Percentiles rank a stretch among this genome's conserved stretches.
These are phyloP conservation scores for Cymbopogon flexuosus DNA, from an alignment of 202 grass and related monocot species.

Conservation along the genomic window DNA sequence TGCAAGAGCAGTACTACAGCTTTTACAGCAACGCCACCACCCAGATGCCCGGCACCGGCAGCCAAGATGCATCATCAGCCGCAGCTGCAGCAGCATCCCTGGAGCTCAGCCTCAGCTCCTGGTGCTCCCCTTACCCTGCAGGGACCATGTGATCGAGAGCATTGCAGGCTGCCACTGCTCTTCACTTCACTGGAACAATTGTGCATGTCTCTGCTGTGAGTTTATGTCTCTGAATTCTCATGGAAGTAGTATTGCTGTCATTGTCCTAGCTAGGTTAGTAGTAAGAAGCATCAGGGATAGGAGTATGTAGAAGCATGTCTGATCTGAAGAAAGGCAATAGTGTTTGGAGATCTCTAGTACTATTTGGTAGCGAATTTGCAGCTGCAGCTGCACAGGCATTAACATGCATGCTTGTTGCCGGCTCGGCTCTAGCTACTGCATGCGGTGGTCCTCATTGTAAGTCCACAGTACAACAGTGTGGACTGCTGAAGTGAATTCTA, in stretches of 20 bases:
- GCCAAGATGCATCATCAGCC: slow-evolving; percentile 34
- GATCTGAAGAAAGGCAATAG: not conserved
- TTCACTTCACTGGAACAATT: not conserved
- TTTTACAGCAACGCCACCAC: slow-evolving; percentile 36
- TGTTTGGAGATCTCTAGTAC: not conserved
- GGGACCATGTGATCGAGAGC: slow-evolving; percentile 40
- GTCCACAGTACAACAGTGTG: not conserved
- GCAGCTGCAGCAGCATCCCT: slow-evolving; percentile 49
- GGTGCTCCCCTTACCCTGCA: slow-evolving; percentile 49
- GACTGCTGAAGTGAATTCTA: slow-evolving; percentile 6
- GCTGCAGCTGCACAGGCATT: slow-evolving; percentile 9
- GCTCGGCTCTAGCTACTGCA: not conserved
- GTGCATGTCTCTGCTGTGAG: not conserved
- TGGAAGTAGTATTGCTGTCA: not conserved
- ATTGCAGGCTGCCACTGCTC: not conserved
- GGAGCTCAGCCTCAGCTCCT: slow-evolving; percentile 86
- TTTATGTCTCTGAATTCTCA: not conserved
- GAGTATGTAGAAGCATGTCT: slow-evolving; percentile 33
- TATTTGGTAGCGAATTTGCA: slow-evolving; percentile 1
- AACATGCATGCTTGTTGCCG: slow-evolving; percentile 12
- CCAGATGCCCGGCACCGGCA: not conserved
- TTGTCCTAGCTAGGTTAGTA: not conserved
- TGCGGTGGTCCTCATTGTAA: slow-evolving; percentile 40
- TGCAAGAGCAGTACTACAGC: slow-evolving; percentile 43
- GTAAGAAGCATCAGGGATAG: slow-evolving; percentile 1